phyloP scores from a whole-genome alignment of 306 rosid genomes.

The Casuarina cunninghamiana region DNA sequence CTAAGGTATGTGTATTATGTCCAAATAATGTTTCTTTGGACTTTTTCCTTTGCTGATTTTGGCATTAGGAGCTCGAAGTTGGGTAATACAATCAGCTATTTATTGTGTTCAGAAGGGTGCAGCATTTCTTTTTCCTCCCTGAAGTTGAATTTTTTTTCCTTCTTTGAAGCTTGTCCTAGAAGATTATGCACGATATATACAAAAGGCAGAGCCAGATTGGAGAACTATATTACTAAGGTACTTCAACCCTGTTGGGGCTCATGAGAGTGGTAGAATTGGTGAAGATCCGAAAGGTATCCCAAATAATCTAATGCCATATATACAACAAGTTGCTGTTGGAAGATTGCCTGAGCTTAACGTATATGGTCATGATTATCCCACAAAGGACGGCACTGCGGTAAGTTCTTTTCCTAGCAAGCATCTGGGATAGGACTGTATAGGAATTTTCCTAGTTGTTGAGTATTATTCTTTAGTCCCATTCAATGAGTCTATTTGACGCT shows the following conservation, averaged over 20 bases:
- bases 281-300: conserved; percentile 98
- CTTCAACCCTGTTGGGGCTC: conserved; percentile 98
- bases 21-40: neutral
- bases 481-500: neutral
- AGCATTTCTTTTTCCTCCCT: conserved; percentile 17
- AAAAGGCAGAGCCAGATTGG: conserved; percentile 88
- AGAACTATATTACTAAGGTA: conserved; percentile 74
- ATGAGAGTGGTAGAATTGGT: conserved; percentile 89
- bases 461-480: neutral
- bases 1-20: conserved; percentile 53
- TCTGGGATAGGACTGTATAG: neutral
- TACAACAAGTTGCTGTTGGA: conserved; percentile 93
- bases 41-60: neutral
- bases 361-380: conserved; percentile 83
- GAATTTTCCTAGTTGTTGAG: neutral
- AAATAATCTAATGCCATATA: conserved; percentile 93
- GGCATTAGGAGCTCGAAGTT: neutral
- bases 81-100: neutral
- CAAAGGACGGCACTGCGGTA: conserved; percentile 88
- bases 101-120: conserved; percentile 18
- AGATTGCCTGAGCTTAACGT: conserved; percentile 88
- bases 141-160: neutral
- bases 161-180: conserved; percentile 72
- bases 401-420: conserved; percentile 21
- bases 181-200: conserved; percentile 83